These are phyloP conservation scores for Hanseniaspora jakobsenii DNA, from an alignment of 805 yeast species.

Conservation along the genomic window DNA sequence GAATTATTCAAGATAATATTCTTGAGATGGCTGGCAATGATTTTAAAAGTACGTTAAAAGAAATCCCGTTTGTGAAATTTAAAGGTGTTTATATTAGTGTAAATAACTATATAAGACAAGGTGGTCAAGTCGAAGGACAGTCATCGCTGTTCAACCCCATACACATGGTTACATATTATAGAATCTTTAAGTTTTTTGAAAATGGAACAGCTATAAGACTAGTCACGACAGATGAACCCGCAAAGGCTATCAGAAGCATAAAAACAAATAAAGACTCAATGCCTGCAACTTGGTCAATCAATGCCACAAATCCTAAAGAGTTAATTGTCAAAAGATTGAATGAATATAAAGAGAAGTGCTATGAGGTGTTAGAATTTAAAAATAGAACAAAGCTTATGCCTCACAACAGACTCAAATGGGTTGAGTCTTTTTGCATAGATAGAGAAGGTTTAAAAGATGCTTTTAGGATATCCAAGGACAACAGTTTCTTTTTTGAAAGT, in stretches of 20 bases:
- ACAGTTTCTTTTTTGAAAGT: conserved; percentile 63
- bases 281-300: conserved; percentile 47
- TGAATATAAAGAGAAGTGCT: conserved; percentile 44
- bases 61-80: conserved; percentile 67
- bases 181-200: conserved; percentile 70
- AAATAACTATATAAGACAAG: conserved; percentile 73
- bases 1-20: no score
- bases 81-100: conserved; percentile 78
- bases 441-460: conserved; percentile 44
- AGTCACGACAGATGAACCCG: conserved; percentile 63
- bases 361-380: conserved; percentile 48
- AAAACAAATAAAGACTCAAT: conserved; percentile 30
- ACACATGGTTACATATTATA: conserved; percentile 73
- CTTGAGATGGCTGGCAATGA: no score
- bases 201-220: conserved; percentile 65
- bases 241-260: conserved; percentile 47
- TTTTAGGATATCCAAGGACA: conserved; percentile 57
- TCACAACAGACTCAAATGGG: conserved; percentile 67
- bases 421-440: conserved; percentile 45
- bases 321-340: conserved; percentile 48
- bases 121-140: conserved; percentile 57
- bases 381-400: conserved; percentile 46
- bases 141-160: conserved; percentile 63
- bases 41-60: conserved; percentile 30
- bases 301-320: conserved; percentile 38